phyloP scores from a whole-genome alignment of 192 early-diverging fungal species.

The Linderina pennispora region DNA sequence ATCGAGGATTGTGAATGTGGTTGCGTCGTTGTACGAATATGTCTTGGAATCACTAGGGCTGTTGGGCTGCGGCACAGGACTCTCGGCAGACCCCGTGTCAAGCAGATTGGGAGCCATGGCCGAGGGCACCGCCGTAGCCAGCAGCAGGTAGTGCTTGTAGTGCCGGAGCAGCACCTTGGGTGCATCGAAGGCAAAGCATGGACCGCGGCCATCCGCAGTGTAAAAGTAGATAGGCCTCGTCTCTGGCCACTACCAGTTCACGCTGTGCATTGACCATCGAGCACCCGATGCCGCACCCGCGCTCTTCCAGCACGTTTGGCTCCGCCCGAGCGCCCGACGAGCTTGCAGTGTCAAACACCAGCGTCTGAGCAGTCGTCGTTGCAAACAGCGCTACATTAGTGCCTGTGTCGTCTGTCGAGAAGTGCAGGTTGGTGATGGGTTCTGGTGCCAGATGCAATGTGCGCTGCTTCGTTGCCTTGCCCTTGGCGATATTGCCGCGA shows the following conservation, averaged over 20 bases:
- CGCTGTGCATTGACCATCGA: constrained; percentile 67
- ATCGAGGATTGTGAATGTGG: constrained; percentile 69
- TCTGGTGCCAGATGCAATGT: constrained; percentile 80
- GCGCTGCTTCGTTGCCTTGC: constrained; percentile 70
- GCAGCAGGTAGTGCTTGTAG: constrained; percentile 30
- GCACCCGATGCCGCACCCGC: constrained; percentile 69
- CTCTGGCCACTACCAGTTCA: constrained; percentile 80
- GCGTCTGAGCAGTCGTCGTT: constrained; percentile 27
- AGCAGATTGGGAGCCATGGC: constrained; percentile 22
- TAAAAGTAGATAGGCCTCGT: constrained; percentile 93
- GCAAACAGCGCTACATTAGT: constrained; percentile 24
- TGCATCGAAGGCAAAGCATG: constrained; percentile 86
- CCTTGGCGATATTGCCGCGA: constrained; percentile 74
- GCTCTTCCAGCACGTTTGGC: constrained; percentile 64
- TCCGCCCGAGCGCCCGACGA: constrained; percentile 23
- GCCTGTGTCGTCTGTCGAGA: constrained; percentile 12
- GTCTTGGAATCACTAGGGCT: constrained; percentile 46
- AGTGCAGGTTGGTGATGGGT: constrained; percentile 69
- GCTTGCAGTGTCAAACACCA: constrained; percentile 44
- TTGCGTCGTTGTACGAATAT: constrained; percentile 44
- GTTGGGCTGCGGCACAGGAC: no score
- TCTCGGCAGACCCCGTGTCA: no score
- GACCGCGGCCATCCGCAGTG: constrained; percentile 82
- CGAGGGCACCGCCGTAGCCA: constrained; percentile 27
- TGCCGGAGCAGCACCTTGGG: constrained; percentile 24